A percentile compares a stretch with the other conserved stretches of the same genome.
Conservation (phyloP, 306 rosid species). For the Quercus bicolor region DNA sequence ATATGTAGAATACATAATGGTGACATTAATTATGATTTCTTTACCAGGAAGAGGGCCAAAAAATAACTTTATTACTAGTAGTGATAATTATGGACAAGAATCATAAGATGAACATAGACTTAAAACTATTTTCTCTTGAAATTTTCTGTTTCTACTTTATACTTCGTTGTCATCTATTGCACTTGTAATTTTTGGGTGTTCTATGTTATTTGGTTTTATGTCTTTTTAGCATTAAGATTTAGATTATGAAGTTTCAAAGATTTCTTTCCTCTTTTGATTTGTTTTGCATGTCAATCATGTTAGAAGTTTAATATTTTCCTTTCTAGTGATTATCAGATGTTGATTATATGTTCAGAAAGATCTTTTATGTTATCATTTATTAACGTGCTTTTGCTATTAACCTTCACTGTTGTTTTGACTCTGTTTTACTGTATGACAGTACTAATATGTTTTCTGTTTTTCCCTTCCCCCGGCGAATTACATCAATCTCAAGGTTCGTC, state of each 20-base stretch:
- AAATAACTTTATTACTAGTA: neutral
- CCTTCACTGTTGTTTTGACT: neutral
- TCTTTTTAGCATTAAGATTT: neutral
- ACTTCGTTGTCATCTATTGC: neutral
- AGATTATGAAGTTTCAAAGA: neutral
- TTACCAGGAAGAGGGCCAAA: neutral
- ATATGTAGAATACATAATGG: neutral
- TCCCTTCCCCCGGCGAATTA: neutral
- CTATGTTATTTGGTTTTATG: neutral
- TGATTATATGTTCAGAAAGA: neutral
- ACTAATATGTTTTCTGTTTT: conserved; percentile 18
- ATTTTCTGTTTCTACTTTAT: neutral
- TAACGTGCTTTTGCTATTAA: neutral
- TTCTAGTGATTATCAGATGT: neutral
- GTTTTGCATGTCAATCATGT: neutral
- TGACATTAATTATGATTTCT: neutral
- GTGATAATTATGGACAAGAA: neutral
- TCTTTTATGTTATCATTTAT: neutral
- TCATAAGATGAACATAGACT: neutral
- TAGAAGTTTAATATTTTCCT: neutral
- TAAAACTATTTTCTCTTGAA: neutral
- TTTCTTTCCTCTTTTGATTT: neutral
- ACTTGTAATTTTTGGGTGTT: neutral
- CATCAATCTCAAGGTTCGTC: conserved; percentile 49
- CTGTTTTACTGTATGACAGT: neutral